Conservation (phyloP, 805 yeast genomes). For the Ogataea methylovora region DNA sequence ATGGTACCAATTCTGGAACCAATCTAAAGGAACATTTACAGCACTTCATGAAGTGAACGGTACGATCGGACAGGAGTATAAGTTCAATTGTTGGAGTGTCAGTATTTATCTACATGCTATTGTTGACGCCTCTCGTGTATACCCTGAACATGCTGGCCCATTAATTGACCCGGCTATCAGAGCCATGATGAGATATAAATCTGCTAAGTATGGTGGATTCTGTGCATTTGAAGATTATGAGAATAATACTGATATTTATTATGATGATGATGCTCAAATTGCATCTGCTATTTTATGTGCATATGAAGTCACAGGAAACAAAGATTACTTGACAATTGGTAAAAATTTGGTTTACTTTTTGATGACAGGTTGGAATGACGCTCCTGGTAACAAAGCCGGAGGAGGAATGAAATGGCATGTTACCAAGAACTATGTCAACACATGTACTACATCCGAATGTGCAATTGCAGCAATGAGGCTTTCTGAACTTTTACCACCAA, state of each 20-base stretch:
- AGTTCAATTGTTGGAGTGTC: slow-evolving; percentile 62
- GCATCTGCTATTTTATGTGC: slow-evolving; percentile 59
- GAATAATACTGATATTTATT: slow-evolving; percentile 55
- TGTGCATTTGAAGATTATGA: slow-evolving; percentile 50
- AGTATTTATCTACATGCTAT: slow-evolving; percentile 61
- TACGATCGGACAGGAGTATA: slow-evolving; percentile 41
- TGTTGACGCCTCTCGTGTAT: slow-evolving; percentile 53
- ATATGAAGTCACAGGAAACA: slow-evolving; percentile 58
- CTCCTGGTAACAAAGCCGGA: slow-evolving; percentile 31
- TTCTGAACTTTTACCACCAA: slow-evolving; percentile 40
- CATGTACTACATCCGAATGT: slow-evolving; percentile 62
- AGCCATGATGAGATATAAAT: slow-evolving; percentile 44
- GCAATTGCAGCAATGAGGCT: slow-evolving; percentile 56
- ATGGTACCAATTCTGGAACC: slow-evolving; percentile 37
- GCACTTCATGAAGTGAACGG: slow-evolving; percentile 35
- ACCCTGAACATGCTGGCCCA: slow-evolving; percentile 46
- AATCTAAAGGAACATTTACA: slow-evolving; percentile 27
- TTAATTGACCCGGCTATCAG: slow-evolving; percentile 44
- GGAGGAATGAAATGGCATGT: slow-evolving; percentile 71
- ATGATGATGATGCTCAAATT: slow-evolving; percentile 72
- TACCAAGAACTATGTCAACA: slow-evolving; percentile 47
- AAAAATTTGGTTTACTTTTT: slow-evolving; percentile 52
- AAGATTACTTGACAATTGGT: slow-evolving; percentile 44
- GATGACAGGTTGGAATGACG: slow-evolving; percentile 55
- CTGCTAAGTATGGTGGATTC: slow-evolving; percentile 44